These are phyloP conservation scores for Aspergillus haitiensis DNA, from an alignment of 495 filamentous ascomycete genomes.

Conservation along the genomic window DNA sequence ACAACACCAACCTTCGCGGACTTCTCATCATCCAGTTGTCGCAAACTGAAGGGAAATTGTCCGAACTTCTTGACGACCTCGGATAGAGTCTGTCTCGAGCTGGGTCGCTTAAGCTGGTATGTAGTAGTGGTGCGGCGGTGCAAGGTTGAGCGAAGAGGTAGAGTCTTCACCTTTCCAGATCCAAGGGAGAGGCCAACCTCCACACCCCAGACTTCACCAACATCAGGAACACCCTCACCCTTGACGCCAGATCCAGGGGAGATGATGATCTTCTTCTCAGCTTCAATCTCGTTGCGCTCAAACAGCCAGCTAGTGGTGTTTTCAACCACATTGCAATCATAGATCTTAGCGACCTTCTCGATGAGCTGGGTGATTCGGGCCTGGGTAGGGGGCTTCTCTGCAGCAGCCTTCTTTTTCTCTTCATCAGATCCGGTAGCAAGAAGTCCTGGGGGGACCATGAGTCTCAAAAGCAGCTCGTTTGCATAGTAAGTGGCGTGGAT, in stretches of 20 bases:
- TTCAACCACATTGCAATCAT: slow-evolving; percentile 92
- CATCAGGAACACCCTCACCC: slow-evolving; percentile 85
- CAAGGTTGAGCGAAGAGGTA: slow-evolving; percentile 83
- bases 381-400: slow-evolving; percentile 77
- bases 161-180: slow-evolving; percentile 88
- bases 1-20: slow-evolving; percentile 94
- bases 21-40: slow-evolving; percentile 95
- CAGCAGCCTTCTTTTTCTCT: slow-evolving; percentile 88
- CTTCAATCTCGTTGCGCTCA: slow-evolving; percentile 95
- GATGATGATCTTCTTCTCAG: slow-evolving; percentile 96
- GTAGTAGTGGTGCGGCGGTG: slow-evolving; percentile 90
- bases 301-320: slow-evolving; percentile 97
- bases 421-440: slow-evolving; percentile 82
- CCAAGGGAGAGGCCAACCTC: slow-evolving; percentile 91
- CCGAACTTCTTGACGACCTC: slow-evolving; percentile 97
- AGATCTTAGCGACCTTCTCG: slow-evolving; percentile 87
- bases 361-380: slow-evolving; percentile 79
- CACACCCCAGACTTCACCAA: slow-evolving; percentile 97
- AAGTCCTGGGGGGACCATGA: slow-evolving; percentile 87
- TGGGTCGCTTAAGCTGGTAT: slow-evolving; percentile 86
- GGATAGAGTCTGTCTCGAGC: slow-evolving; percentile 83
- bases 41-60: slow-evolving; percentile 94
- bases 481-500: slow-evolving; percentile 90
- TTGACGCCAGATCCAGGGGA: slow-evolving; percentile 80
- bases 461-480: slow-evolving; percentile 87